Base-by-base conservation (phyloP, 2,329 filamentous ascomycete species). In the Teratosphaeria epicoccoides region DNA sequence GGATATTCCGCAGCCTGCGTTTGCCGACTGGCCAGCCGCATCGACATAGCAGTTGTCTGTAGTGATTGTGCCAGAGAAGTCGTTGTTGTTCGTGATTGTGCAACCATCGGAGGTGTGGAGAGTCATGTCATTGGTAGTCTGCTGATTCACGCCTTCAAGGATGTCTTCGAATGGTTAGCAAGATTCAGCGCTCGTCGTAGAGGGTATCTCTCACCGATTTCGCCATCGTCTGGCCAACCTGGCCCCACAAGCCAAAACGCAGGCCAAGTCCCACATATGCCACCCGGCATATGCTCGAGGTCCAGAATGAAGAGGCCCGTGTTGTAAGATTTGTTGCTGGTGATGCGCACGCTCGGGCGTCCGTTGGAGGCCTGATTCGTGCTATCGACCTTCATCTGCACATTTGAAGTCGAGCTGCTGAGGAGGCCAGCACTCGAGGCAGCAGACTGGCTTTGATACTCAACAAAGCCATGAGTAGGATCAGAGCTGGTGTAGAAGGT, bases 381-480 rank as follows among this genome's bases (percentile, higher is more conserved):
- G 52, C 56, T 60, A 45, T 71, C 69, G 5, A 67, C 66, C 14
- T 64, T 60, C 54, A 71, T 66, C 49, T 65, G 61, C 46, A 63
- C 54, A 10, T 59, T 58, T 10, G 43, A 52, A 20, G 52, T 52
- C 17, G 57, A 50, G 23, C 49, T 60, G 26, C 53, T 54, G 55
- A 67, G 61, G 37, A 66, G 53, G 7, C 54, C 52, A 20, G 51
- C 52, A 23, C 44, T 49, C 17, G 49, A 26, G 51, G 87, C 85
- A 1, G 76, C 77, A n/a, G 65, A 52, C 48, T 76, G 73, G 57
- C 79, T 72, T 50, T 82, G 76, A 61, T 89, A 93, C 54, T 79
- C 70, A 59, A 93, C 87, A 61, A 82, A 88, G 26, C 87, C 88
- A 56, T 82, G 61, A 2, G 87, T 93, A 0, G 87, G 87, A 62